Evolutionary conservation across 345 rosid species (phyloP).

Genomic region (Pistacia atlantica): DNA sequence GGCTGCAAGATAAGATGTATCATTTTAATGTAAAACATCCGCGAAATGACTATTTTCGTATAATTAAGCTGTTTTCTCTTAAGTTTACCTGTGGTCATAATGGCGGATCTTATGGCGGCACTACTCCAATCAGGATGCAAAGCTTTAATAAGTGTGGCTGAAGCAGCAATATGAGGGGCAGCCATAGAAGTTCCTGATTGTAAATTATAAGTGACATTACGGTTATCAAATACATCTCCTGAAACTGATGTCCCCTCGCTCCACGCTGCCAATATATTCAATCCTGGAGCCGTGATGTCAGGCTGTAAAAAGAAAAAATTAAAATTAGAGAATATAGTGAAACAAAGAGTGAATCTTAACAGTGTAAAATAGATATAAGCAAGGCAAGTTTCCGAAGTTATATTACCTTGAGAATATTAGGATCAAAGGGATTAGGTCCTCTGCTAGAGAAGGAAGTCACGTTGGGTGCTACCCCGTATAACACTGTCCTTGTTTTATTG

Average conservation of each 20-base stretch:
- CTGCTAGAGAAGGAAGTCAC: slow-evolving; percentile 73
- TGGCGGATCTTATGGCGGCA: slow-evolving; percentile 86
- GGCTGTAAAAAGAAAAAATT: slow-evolving; percentile 46
- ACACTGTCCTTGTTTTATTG: slow-evolving; percentile 12
- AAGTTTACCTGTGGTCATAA: slow-evolving; percentile 54
- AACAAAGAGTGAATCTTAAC: neutral
- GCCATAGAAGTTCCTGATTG: slow-evolving; percentile 91
- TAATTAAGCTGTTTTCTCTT: too few species aligned
- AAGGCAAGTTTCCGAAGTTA: neutral
- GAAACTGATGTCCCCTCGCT: slow-evolving; percentile 54
- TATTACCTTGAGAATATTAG: slow-evolving; percentile 39
- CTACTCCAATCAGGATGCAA: slow-evolving; percentile 80
- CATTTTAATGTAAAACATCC: neutral
- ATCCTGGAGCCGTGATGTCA: slow-evolving; percentile 79
- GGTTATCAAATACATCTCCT: slow-evolving; percentile 43
- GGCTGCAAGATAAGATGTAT: slow-evolving; percentile 40
- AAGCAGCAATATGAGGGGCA: slow-evolving; percentile 84
- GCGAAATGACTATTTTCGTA: too few species aligned
- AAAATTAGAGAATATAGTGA: too few species aligned
- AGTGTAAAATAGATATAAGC: neutral
- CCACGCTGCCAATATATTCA: slow-evolving; percentile 87
- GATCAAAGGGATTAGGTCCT: slow-evolving; percentile 69
- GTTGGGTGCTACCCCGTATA: too few species aligned
- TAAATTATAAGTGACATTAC: slow-evolving; percentile 47
- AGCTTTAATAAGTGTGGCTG: slow-evolving; percentile 71